Evolutionary conservation across 2,329 filamentous ascomycete species (phyloP).

Genomic region (Aspergillus luchuensis): DNA sequence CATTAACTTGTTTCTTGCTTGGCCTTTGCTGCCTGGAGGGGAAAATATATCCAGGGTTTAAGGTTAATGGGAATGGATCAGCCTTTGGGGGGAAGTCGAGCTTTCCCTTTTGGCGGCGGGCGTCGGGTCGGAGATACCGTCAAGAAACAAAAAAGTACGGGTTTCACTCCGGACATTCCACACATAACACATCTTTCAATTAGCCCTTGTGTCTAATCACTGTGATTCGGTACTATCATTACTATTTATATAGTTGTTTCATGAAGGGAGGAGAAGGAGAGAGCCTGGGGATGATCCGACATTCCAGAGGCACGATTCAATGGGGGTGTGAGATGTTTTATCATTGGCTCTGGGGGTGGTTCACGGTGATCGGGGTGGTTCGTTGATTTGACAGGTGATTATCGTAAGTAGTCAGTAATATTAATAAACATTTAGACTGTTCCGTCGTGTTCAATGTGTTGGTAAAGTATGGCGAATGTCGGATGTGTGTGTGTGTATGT

Average conservation of each 20-base stretch:
- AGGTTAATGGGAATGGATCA: conserved; percentile 1
- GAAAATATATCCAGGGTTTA: background rate
- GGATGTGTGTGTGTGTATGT: too few species aligned
- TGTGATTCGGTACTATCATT: background rate
- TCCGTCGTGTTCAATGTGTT: background rate
- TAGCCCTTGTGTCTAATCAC: background rate
- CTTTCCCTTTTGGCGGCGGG: background rate
- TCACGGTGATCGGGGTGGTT: background rate
- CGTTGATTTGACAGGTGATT: background rate
- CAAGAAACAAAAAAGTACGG: background rate
- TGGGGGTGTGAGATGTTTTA: background rate
- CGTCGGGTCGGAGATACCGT: background rate
- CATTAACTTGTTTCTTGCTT: too few species aligned
- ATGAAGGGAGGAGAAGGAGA: background rate
- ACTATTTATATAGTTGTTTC: background rate
- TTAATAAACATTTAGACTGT: background rate
- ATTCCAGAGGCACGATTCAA: background rate
- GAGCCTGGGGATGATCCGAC: background rate
- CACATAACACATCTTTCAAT: too few species aligned
- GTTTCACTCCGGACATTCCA: background rate
- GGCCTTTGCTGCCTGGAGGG: background rate
- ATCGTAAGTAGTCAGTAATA: too few species aligned
- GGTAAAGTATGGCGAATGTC: too few species aligned
- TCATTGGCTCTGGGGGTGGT: background rate
- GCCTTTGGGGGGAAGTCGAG: background rate